phyloP scores from a whole-genome alignment of 805 yeast species.

The Candida hungchunana region DNA sequence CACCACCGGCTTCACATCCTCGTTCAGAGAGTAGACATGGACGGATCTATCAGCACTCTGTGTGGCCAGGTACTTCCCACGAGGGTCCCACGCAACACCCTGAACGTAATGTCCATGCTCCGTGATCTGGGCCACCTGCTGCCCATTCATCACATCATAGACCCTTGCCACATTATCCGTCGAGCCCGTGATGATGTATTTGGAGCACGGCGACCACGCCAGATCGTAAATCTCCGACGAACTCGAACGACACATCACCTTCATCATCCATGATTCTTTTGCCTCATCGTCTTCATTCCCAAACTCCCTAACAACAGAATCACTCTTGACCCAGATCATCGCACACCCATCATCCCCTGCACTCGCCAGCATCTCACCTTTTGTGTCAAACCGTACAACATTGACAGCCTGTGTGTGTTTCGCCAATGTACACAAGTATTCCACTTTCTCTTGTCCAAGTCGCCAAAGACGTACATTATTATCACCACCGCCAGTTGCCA shows the following conservation, averaged over 20 bases:
- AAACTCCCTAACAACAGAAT: conserved; percentile 52
- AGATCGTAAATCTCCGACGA: conserved; percentile 83
- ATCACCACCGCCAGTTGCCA: conserved; percentile 95
- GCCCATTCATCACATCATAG: conserved; percentile 54
- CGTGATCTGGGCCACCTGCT: conserved; percentile 51
- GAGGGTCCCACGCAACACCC: conserved; percentile 96
- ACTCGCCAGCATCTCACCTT: conserved; percentile 70
- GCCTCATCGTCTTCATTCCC: conserved; percentile 48
- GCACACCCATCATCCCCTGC: conserved; percentile 96
- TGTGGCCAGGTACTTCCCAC: conserved; percentile 69
- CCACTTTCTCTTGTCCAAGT: conserved; percentile 41
- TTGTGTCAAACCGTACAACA: conserved; percentile 73
- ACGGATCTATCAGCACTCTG: conserved; percentile 89
- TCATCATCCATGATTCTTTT: conserved; percentile 72
- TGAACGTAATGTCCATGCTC: conserved; percentile 90
- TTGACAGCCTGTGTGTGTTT: conserved; percentile 96
- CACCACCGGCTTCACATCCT: conserved; percentile 33
- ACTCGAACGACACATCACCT: conserved; percentile 53
- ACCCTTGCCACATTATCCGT: conserved; percentile 84
- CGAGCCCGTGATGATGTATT: conserved; percentile 77
- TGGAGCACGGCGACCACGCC: conserved; percentile 87
- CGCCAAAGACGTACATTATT: conserved; percentile 59
- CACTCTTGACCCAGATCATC: conserved; percentile 68
- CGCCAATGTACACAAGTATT: conserved; percentile 72
- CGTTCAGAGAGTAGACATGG: conserved; percentile 52